Evolutionary conservation across 768 basidiomycete species (phyloP).

Genomic region (Kwoniella heveanensis): DNA sequence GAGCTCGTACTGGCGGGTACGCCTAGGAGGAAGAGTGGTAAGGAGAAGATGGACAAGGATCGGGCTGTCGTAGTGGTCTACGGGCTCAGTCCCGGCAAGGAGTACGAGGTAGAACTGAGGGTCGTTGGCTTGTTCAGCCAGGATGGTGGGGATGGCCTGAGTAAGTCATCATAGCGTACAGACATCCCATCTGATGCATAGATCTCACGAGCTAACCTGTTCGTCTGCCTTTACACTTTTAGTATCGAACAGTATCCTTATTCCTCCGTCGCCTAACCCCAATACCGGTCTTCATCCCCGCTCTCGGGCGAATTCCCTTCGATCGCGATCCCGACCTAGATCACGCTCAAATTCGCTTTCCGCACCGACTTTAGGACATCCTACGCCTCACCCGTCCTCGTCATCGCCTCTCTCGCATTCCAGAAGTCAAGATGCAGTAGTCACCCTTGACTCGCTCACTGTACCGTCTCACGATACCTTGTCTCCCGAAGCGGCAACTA

Average conservation of each 20-base stretch:
- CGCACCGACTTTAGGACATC: constrained; percentile 14
- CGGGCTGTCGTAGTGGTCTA: constrained; percentile 90
- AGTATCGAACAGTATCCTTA: constrained; percentile 46
- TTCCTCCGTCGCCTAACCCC: constrained; percentile 34
- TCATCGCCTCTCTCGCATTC: constrained; percentile 16
- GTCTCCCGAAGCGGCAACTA: constrained; percentile 24
- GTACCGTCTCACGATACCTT: constrained; percentile 4
- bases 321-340: constrained; percentile 50
- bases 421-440: constrained; percentile 11
- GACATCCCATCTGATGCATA: too few species aligned
- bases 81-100: constrained; percentile 80
- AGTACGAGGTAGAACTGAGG: constrained; percentile 85
- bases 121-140: constrained; percentile 60
- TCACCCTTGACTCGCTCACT: constrained; percentile 14
- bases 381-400: not conserved
- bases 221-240: not conserved
- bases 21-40: constrained; percentile 16
- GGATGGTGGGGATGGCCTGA: constrained; percentile 33
- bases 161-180: constrained; percentile 31
- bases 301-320: constrained; percentile 52
- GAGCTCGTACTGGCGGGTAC: constrained; percentile 10
- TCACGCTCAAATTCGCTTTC: constrained; percentile 49
- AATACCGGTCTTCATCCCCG: constrained; percentile 35
- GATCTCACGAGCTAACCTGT: constrained; percentile 19
- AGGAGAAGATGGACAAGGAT: constrained; percentile 60